These are phyloP conservation scores for Magnaporthiopsis poae DNA, from an alignment of 2,329 filamentous ascomycete species.

Conservation along the genomic window DNA sequence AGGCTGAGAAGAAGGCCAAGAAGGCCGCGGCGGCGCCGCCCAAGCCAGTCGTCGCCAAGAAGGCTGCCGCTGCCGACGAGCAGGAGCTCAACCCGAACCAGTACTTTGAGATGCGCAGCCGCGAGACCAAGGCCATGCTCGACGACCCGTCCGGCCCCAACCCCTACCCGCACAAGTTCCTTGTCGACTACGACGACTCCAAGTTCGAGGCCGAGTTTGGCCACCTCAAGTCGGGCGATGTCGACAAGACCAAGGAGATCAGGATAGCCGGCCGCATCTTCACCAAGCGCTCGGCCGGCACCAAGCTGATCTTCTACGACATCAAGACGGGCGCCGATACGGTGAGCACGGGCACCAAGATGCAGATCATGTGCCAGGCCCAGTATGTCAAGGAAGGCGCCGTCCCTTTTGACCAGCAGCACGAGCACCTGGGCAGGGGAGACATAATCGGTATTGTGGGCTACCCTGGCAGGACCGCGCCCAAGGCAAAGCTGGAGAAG, in stretches of 20 bases:
- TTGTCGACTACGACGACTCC: conserved; percentile 70
- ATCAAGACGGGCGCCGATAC: conserved; percentile 49
- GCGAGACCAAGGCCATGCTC: conserved; percentile 64
- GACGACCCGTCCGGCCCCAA: conserved; percentile 60
- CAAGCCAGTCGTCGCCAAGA: conserved; percentile 40
- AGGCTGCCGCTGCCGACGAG: conserved; percentile 48
- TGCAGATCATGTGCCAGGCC: conserved; percentile 88
- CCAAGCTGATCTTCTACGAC: conserved; percentile 88
- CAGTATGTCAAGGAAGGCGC: conserved; percentile 62
- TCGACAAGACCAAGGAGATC: conserved; percentile 63
- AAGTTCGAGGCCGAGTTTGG: conserved; percentile 72
- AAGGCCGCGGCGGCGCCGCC: conserved; percentile 54
- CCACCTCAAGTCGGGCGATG: conserved; percentile 79
- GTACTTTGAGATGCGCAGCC: conserved; percentile 93
- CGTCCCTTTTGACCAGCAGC: conserved; percentile 70
- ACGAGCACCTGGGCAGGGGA: conserved; percentile 78
- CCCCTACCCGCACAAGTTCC: conserved; percentile 89
- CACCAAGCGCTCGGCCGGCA: conserved; percentile 70
- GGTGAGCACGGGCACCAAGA: conserved; percentile 56
- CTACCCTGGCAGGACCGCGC: conserved; percentile 74
- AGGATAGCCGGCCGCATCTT: conserved; percentile 79
- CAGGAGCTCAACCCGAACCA: conserved; percentile 49
- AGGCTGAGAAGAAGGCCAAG: conserved; percentile 79
- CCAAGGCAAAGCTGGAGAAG: conserved; percentile 73
- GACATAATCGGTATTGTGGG: conserved; percentile 86